phyloP scores from a whole-genome alignment of 306 rosid genomes.

The Sindora glabra region DNA sequence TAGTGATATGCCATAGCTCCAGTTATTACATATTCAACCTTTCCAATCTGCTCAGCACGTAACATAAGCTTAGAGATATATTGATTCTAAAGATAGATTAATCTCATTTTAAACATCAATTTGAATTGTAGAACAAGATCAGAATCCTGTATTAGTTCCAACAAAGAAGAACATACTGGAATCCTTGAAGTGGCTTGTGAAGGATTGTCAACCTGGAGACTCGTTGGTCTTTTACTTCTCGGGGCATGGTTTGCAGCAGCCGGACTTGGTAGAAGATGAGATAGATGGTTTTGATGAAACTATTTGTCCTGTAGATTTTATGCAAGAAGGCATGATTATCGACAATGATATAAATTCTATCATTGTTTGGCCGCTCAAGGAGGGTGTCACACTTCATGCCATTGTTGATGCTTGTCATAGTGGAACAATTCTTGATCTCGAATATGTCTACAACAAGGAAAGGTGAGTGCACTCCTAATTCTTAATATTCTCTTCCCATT shows the following conservation, averaged over 20 bases:
- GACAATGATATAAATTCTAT: background rate
- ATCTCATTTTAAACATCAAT: too few species aligned
- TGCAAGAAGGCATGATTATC: constrained; percentile 48
- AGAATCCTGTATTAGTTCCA: constrained; percentile 22
- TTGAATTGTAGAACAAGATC: constrained; percentile 30
- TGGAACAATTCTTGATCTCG: constrained; percentile 77
- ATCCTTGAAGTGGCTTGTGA: constrained; percentile 69
- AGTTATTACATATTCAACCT: too few species aligned
- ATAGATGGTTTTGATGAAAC: constrained; percentile 65
- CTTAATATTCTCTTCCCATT: too few species aligned
- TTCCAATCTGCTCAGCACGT: too few species aligned
- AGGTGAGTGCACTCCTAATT: constrained; percentile 19
- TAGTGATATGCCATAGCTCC: too few species aligned
- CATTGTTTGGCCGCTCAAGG: constrained; percentile 65
- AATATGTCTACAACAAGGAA: constrained; percentile 25
- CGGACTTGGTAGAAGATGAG: constrained; percentile 57
- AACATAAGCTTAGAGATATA: background rate
- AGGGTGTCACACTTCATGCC: constrained; percentile 62
- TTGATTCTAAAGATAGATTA: background rate
- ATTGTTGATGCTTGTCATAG: constrained; percentile 85
- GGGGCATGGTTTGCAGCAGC: constrained; percentile 68
- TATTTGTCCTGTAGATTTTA: constrained; percentile 62
- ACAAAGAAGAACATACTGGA: constrained; percentile 61
- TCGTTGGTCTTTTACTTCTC: constrained; percentile 80
- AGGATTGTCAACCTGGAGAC: constrained; percentile 52